phyloP scores from a whole-genome alignment of 2,329 filamentous ascomycete species.

The Phaeosphaeriaceae sp. region DNA sequence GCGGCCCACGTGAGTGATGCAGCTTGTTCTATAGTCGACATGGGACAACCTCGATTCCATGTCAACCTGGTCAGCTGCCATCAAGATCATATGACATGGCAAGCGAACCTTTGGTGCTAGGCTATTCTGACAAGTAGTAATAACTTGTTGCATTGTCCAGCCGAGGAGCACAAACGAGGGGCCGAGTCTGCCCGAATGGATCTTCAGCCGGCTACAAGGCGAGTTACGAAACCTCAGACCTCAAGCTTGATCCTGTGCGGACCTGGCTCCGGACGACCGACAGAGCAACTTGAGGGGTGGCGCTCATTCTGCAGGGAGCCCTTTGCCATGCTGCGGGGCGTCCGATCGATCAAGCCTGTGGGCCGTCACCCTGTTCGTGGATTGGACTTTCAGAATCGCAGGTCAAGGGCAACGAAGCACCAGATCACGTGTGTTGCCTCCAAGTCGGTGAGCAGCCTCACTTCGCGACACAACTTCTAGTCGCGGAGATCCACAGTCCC shows the following conservation, averaged over 20 bases:
- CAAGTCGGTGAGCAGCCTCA: conserved; percentile 31
- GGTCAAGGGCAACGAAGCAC: not conserved
- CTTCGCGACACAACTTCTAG: conserved; percentile 15
- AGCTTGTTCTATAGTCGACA: conserved; percentile 20
- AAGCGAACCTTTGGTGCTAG: conserved; percentile 14
- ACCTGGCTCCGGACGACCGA: conserved; percentile 14
- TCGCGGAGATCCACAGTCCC: conserved; percentile 4
- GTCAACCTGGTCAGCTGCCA: conserved; percentile 26
- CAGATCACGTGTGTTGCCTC: conserved; percentile 12
- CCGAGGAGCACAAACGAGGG: conserved; percentile 19
- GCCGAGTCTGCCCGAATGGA: conserved; percentile 27
- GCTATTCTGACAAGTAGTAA: conserved; percentile 10
- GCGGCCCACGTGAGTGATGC: conserved; percentile 10
- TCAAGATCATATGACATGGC: conserved; percentile 8
- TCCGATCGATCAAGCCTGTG: not conserved
- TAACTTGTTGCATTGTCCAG: not conserved
- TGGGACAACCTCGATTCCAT: conserved; percentile 16
- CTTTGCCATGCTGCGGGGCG: not conserved
- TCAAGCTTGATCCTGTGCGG: conserved; percentile 9
- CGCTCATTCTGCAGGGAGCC: not conserved
- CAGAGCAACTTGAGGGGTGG: not conserved
- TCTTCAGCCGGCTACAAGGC: conserved; percentile 22
- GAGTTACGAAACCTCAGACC: conserved; percentile 27
- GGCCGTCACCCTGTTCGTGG: not conserved
- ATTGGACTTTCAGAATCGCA: too few relatives aligned